phyloP scores from a whole-genome alignment of 2,329 filamentous ascomycete species.

The Pseudomassariella vexata region DNA sequence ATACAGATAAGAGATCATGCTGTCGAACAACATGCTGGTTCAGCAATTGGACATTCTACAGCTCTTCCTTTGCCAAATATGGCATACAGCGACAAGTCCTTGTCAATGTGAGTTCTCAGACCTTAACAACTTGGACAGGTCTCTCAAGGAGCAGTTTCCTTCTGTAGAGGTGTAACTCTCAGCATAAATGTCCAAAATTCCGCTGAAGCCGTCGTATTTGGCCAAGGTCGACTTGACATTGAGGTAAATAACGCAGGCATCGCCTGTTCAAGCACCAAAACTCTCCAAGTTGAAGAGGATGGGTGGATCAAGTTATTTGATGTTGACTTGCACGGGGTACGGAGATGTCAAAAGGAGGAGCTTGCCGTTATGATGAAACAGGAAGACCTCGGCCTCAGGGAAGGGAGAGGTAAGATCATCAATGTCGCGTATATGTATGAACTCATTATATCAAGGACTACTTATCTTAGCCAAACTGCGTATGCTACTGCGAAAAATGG shows the following conservation, averaged over 20 bases:
- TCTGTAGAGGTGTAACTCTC: slow-evolving; percentile 32
- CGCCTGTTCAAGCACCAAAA: slow-evolving; percentile 31
- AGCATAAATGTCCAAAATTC: slow-evolving; percentile 40
- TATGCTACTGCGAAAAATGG: slow-evolving; percentile 50
- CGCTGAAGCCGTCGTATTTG: slow-evolving; percentile 33
- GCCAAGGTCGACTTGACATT: slow-evolving; percentile 49
- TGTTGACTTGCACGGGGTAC: slow-evolving; percentile 51
- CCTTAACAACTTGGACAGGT: slow-evolving; percentile 24
- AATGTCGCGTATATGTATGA: slow-evolving; percentile 50
- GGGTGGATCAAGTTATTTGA: slow-evolving; percentile 46
- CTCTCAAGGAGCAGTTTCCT: slow-evolving; percentile 31
- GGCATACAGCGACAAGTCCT: slow-evolving; percentile 41
- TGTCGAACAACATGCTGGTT: slow-evolving; percentile 11
- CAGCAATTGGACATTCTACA: slow-evolving; percentile 43
- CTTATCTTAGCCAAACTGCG: slow-evolving; percentile 31
- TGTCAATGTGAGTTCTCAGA: slow-evolving; percentile 34
- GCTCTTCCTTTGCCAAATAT: slow-evolving; percentile 40
- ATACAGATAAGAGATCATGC: background rate
- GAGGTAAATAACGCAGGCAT: slow-evolving; percentile 53
- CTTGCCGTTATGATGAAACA: slow-evolving; percentile 45
- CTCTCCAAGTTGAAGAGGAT: slow-evolving; percentile 37
- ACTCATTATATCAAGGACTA: slow-evolving; percentile 33
- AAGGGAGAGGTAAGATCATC: slow-evolving; percentile 45
- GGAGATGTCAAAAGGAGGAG: slow-evolving; percentile 50
- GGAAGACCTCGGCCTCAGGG: slow-evolving; percentile 32